These are phyloP conservation scores for Ascochyta clinopodiicola DNA, from an alignment of 2,329 filamentous ascomycete genomes.

Conservation along the genomic window DNA sequence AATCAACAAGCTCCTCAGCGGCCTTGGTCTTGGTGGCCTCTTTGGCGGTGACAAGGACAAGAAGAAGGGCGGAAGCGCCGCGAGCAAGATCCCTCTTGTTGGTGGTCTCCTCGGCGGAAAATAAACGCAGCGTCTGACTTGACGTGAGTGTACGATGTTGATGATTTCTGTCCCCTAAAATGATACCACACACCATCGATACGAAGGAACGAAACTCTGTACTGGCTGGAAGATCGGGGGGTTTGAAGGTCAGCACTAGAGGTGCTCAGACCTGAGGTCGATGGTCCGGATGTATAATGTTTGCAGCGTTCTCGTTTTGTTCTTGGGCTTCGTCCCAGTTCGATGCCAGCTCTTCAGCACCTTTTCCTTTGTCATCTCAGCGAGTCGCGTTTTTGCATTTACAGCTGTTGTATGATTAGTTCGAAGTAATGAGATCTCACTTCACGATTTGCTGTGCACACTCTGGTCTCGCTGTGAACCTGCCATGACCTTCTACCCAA, in stretches of 20 bases:
- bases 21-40: constrained; percentile 68
- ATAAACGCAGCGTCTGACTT: constrained; percentile 22
- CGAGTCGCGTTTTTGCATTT: constrained; percentile 4
- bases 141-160: constrained; percentile 15
- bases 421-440: constrained; percentile 16
- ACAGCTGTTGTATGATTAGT: constrained; percentile 26
- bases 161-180: constrained; percentile 24
- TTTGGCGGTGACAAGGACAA: constrained; percentile 64
- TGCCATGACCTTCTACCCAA: too few species aligned
- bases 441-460: neutral
- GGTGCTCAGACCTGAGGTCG: constrained; percentile 7
- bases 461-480: too few species aligned
- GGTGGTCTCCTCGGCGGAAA: constrained; percentile 55
- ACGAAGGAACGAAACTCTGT: constrained; percentile 25
- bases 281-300: constrained; percentile 13
- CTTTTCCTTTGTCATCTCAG: constrained; percentile 23
- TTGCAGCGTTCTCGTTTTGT: constrained; percentile 16
- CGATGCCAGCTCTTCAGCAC: constrained; percentile 15
- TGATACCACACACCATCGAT: constrained; percentile 22
- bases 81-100: constrained; percentile 53
- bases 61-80: constrained; percentile 52
- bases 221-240: constrained; percentile 41
- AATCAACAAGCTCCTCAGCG: constrained; percentile 74
- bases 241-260: constrained; percentile 31
- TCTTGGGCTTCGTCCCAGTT: constrained; percentile 16